A percentile compares a stretch with the other conserved stretches of the same genome.
Conservation (phyloP, 257 asterid genomes). For the Apocynum venetum region DNA sequence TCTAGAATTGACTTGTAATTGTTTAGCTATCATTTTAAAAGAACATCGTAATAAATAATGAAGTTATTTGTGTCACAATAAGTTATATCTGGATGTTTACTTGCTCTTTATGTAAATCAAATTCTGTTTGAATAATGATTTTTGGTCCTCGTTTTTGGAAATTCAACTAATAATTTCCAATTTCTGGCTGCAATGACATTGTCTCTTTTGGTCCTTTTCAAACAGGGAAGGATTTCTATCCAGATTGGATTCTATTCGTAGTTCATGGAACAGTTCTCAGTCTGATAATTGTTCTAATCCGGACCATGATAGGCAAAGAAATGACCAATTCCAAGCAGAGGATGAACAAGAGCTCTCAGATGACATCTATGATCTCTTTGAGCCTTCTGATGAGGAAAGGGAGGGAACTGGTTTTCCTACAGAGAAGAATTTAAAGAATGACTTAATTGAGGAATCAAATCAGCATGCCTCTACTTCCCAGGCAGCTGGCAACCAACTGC, state of each 20-base stretch:
- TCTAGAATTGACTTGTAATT: background rate
- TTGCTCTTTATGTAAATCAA: background rate
- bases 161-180: background rate
- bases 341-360: slow-evolving; percentile 25
- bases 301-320: slow-evolving; percentile 20
- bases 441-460: slow-evolving; percentile 20
- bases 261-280: slow-evolving; percentile 28
- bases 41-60: background rate
- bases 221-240: slow-evolving; percentile 85
- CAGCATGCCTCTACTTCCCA: slow-evolving; percentile 14
- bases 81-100: background rate
- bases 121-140: background rate
- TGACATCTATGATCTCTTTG: slow-evolving; percentile 26
- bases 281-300: slow-evolving; percentile 26
- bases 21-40: background rate
- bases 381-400: slow-evolving; percentile 33
- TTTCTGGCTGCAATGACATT: background rate
- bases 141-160: background rate
- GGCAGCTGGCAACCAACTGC: slow-evolving; percentile 25
- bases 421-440: slow-evolving; percentile 17
- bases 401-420: slow-evolving; percentile 22
- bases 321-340: slow-evolving; percentile 16
- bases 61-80: background rate
- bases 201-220: slow-evolving; percentile 10
- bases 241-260: slow-evolving; percentile 43